phyloP scores from a whole-genome alignment of 176 grass and related monocot species.

The Puya raimondii region DNA sequence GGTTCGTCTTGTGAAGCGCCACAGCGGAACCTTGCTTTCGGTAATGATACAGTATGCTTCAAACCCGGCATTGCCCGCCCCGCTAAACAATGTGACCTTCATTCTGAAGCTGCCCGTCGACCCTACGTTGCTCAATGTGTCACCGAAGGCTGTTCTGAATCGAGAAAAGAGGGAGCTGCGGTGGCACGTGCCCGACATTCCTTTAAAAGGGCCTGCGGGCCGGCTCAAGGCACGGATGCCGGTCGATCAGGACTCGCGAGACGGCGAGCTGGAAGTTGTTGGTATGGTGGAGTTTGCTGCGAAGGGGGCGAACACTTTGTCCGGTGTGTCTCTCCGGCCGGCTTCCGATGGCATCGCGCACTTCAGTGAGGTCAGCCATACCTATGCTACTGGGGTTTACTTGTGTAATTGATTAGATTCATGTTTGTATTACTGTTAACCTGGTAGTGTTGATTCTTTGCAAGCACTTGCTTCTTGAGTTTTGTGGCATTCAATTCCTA shows the following conservation, averaged over 20 bases:
- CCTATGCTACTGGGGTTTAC: conserved; percentile 73
- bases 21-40: conserved; percentile 70
- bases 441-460: conserved; percentile 8
- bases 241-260: conserved; percentile 82
- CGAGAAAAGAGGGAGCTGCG: conserved; percentile 65
- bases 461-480: conserved; percentile 25
- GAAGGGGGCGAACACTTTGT: conserved; percentile 68
- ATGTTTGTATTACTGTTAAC: conserved; percentile 25
- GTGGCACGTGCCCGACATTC: conserved; percentile 84
- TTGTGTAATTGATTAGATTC: conserved; percentile 59
- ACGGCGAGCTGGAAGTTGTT: conserved; percentile 73
- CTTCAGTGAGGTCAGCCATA: conserved; percentile 83
- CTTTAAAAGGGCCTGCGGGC: conserved; percentile 60
- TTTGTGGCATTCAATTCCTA: conserved; percentile 23
- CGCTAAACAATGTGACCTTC: conserved; percentile 77
- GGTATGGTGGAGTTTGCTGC: conserved; percentile 83
- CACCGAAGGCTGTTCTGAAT: conserved; percentile 85
- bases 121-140: conserved; percentile 70
- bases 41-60: conserved; percentile 88
- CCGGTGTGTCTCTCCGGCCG: conserved; percentile 66
- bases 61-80: conserved; percentile 66
- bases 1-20: conserved; percentile 79
- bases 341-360: conserved; percentile 52
- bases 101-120: conserved; percentile 81
- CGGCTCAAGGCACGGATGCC: conserved; percentile 76